phyloP scores from a whole-genome alignment of 2,329 filamentous ascomycete species.

The Botrytis pseudocinerea region DNA sequence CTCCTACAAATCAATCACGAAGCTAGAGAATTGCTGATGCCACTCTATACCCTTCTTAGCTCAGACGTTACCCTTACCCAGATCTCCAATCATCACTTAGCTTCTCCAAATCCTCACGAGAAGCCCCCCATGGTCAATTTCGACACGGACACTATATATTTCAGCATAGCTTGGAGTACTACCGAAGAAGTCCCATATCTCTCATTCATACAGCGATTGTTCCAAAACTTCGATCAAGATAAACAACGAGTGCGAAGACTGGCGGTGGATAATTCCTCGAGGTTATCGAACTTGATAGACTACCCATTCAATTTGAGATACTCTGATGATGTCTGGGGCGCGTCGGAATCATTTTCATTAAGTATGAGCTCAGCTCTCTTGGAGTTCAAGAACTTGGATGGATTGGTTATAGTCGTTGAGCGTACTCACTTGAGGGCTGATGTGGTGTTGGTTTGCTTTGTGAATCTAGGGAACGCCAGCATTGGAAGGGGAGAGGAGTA shows the following conservation, averaged over 20 bases:
- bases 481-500: background rate
- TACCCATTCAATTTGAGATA: background rate
- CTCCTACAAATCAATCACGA: slow-evolving; percentile 2
- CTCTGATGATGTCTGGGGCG: background rate
- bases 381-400: background rate
- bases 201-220: background rate
- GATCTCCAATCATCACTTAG: background rate
- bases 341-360: background rate
- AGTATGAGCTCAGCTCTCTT: background rate
- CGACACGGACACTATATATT: background rate
- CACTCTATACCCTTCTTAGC: background rate
- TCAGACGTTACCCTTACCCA: background rate
- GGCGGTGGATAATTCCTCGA: background rate
- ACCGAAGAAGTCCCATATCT: background rate
- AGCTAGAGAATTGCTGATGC: background rate
- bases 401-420: background rate
- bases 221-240: background rate
- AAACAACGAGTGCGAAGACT: slow-evolving; percentile 1
- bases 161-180: slow-evolving; percentile 8
- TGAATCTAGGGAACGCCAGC: background rate
- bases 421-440: slow-evolving; percentile 1
- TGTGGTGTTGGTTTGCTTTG: background rate
- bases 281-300: background rate
- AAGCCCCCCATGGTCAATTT: background rate
- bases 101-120: background rate